phyloP scores from a whole-genome alignment of 2,329 filamentous ascomycete species.

The Colletotrichum lupini region DNA sequence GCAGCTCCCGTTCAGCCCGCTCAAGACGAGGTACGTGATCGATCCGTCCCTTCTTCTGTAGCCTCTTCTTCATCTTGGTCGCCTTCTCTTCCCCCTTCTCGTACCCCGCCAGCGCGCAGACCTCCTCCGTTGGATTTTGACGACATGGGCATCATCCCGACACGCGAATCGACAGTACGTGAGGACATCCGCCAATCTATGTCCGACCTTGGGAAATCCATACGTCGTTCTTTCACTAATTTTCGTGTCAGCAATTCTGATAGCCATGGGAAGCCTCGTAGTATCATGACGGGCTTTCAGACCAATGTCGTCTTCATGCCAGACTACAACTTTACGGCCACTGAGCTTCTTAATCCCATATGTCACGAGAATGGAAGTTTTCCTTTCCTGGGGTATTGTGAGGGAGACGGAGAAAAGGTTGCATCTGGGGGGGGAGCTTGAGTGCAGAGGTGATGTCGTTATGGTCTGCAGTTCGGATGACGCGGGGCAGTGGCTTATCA shows the following conservation, averaged over 20 bases:
- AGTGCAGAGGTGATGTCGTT: neutral
- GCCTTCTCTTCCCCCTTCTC: neutral
- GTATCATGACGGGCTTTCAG: neutral
- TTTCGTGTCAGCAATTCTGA: neutral
- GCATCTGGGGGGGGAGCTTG: neutral
- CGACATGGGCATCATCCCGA: neutral
- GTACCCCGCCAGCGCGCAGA: neutral
- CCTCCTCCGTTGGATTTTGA: neutral
- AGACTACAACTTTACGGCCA: neutral
- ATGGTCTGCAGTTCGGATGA: neutral
- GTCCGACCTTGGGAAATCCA: neutral
- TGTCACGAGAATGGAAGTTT: neutral
- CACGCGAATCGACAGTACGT: neutral
- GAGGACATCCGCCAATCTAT: neutral
- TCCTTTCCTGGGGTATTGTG: neutral
- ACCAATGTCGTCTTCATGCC: neutral
- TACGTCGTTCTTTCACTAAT: neutral
- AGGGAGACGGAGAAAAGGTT: neutral
- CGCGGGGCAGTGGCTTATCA: neutral
- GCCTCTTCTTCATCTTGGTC: neutral
- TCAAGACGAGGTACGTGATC: neutral
- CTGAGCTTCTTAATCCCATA: no score
- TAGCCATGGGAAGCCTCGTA: neutral
- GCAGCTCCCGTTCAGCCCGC: neutral
- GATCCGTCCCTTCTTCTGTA: neutral